phyloP scores from a whole-genome alignment of 345 rosid genomes.

The Linum usitatissimum region DNA sequence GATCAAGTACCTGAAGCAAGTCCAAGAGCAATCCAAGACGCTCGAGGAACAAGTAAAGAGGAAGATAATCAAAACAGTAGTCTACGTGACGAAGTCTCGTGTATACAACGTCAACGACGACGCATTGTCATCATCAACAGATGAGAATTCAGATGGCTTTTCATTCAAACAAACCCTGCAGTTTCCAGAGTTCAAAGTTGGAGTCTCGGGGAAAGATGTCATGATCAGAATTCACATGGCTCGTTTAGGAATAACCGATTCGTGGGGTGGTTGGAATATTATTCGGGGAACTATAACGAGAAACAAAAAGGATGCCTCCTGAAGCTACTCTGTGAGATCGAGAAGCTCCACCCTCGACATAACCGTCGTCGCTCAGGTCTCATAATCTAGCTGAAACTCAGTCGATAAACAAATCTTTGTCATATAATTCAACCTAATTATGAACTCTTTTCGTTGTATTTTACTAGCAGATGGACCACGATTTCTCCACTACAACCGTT shows the following conservation, averaged over 20 bases:
- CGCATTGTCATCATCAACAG: constrained; percentile 31
- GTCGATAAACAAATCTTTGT: neutral
- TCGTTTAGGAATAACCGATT: too few relatives aligned
- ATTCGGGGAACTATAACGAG: too few relatives aligned
- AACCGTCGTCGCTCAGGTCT: constrained; percentile 59
- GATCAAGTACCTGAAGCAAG: constrained; percentile 50
- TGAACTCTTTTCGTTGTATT: neutral
- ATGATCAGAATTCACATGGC: constrained; percentile 60
- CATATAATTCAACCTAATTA: neutral
- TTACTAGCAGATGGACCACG: constrained; percentile 29
- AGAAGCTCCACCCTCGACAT: constrained; percentile 50
- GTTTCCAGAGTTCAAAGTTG: constrained; percentile 60
- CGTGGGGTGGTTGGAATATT: too few relatives aligned
- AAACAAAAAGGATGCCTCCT: constrained; percentile 34
- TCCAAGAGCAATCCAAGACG: constrained; percentile 44
- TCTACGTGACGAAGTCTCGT: constrained; percentile 40
- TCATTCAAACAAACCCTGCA: constrained; percentile 12
- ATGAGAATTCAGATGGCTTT: constrained; percentile 26
- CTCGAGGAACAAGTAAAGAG: constrained; percentile 42
- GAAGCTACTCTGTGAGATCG: constrained; percentile 40
- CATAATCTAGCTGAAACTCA: too few relatives aligned
- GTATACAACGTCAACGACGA: constrained; percentile 22
- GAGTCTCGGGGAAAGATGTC: constrained; percentile 41
- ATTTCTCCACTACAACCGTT: constrained; percentile 27
- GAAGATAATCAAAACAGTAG: constrained; percentile 46